A percentile compares a stretch with the other conserved stretches of the same genome.
Conservation (phyloP, 352 stramenopile genomes). For the Phytopythium sindhum region DNA sequence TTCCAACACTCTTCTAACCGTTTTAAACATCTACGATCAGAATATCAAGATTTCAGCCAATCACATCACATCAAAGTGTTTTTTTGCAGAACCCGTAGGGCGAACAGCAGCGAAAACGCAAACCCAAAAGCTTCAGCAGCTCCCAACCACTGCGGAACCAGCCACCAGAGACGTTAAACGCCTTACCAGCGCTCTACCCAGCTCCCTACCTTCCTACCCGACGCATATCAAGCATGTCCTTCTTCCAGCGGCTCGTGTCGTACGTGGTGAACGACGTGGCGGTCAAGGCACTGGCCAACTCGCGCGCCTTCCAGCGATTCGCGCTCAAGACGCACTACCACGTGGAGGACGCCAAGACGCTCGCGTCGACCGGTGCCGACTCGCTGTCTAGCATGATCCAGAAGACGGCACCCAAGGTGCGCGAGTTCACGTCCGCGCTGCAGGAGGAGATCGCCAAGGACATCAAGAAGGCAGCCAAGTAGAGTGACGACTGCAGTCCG, state of each 20-base stretch:
- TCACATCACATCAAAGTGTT: too few relatives aligned
- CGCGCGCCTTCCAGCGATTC: constrained; percentile 79
- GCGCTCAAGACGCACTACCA: constrained; percentile 83
- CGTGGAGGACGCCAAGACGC: constrained; percentile 77
- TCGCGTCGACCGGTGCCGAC: constrained; percentile 46
- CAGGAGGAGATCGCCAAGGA: constrained; percentile 73
- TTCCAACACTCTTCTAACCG: neutral
- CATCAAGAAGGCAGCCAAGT: constrained; percentile 70
- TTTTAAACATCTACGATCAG: neutral
- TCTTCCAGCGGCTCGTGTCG: constrained; percentile 78
- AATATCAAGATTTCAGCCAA: too few relatives aligned
- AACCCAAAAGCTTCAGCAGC: neutral
- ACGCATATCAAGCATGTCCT: constrained; percentile 52
- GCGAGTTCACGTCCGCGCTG: constrained; percentile 68
- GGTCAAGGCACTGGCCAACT: constrained; percentile 81
- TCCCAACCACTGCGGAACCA: neutral
- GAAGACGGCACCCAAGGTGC: constrained; percentile 65
- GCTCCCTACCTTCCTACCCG: neutral
- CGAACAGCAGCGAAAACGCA: neutral
- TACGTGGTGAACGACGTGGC: constrained; percentile 85
- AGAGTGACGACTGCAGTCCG: neutral
- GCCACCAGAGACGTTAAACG: neutral
- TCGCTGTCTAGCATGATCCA: constrained; percentile 49
- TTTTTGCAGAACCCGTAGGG: neutral
- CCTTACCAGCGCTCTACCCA: neutral